Base-by-base conservation (phyloP, 768 basidiomycete species). In the Mycena polygramma region DNA sequence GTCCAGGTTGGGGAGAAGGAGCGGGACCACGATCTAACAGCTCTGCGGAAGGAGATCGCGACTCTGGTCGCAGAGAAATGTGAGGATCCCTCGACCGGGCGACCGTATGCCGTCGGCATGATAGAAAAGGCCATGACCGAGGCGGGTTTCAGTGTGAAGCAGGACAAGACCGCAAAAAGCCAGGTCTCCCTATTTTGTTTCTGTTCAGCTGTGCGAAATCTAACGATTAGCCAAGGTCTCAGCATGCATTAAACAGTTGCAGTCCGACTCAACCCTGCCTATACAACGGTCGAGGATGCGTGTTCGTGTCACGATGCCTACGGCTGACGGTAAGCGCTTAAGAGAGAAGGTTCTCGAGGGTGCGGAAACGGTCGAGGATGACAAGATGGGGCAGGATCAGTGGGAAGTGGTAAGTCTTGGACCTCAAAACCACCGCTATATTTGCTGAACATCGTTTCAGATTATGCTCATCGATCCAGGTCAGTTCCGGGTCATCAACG, bases 91-190 rank as follows among this genome's bases (percentile, higher is more conserved):
- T 82, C 87, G 6, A 97, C 96, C 1, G 92, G 95, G 78, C 84
- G 90, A 13, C 96, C 97, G 7, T 96, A 98, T 78, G 92, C 96
- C 7, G 95, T 97, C 39, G 92, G 94, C 20, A 95, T 99, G 85
- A 95, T 99, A 72, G 98, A 99, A 78, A 99, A 98, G 81, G 96
- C 96, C 0, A 97, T 99, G 97, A 83, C 90, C 11, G 97, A 99
- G 78, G 92, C 94, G 11, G 97, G 97, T 1, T 97, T 93, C 81
- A 97, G 95, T 74, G 92, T 97, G 35, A 93, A 94, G 75, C 87
- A 87, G 53, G 91, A 91, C 72, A 98, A 98, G 84, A 92, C 88
- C 24, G 97, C 96, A 7, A 99, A 99, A 83, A 94, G 92, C 59
- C 98, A 99, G 89, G 95, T 94, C 71, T 17, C 55, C 20, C 20